These are phyloP conservation scores for Suillus placidus DNA, from an alignment of 768 basidiomycete species.

Conservation along the genomic window DNA sequence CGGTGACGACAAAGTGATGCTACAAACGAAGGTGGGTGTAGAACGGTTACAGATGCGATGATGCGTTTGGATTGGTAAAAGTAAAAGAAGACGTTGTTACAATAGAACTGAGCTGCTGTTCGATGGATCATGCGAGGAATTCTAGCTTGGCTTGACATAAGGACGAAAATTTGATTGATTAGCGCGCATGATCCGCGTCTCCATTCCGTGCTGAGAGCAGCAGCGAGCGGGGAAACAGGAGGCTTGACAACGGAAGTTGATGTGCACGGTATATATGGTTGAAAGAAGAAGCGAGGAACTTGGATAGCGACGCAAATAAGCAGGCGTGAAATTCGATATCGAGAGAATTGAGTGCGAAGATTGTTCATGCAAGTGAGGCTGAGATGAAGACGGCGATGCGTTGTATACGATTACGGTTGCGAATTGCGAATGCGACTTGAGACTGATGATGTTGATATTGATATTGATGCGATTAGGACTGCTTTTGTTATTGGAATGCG, in stretches of 20 bases:
- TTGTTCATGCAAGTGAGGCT: constrained; percentile 29
- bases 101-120: constrained; percentile 28
- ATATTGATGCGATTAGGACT: constrained; percentile 25
- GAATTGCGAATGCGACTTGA: constrained; percentile 23
- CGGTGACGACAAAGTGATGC: constrained; percentile 15
- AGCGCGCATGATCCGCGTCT: constrained; percentile 30
- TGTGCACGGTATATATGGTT: constrained; percentile 11
- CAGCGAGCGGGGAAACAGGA: constrained; percentile 24
- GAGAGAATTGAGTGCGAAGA: constrained; percentile 37
- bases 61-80: constrained; percentile 23
- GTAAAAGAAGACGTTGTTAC: constrained; percentile 16
- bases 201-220: constrained; percentile 20
- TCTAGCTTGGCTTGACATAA: constrained; percentile 25
- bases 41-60: constrained; percentile 23
- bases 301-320: constrained; percentile 8
- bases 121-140: constrained; percentile 24
- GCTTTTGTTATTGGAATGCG: constrained; percentile 6
- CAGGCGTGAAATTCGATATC: constrained; percentile 9
- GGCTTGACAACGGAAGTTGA: constrained; percentile 12
- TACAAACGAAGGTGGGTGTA: constrained; percentile 34
- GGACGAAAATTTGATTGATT: constrained; percentile 5
- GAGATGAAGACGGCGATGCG: constrained; percentile 29
- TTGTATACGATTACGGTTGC: constrained; percentile 23
- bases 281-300: constrained; percentile 7
- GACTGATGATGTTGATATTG: constrained; percentile 26